Evolutionary conservation across 805 yeast species (phyloP), one percentile per base, ranked within the genome.

Genomic region (Blastobotrys terrestris): DNA sequence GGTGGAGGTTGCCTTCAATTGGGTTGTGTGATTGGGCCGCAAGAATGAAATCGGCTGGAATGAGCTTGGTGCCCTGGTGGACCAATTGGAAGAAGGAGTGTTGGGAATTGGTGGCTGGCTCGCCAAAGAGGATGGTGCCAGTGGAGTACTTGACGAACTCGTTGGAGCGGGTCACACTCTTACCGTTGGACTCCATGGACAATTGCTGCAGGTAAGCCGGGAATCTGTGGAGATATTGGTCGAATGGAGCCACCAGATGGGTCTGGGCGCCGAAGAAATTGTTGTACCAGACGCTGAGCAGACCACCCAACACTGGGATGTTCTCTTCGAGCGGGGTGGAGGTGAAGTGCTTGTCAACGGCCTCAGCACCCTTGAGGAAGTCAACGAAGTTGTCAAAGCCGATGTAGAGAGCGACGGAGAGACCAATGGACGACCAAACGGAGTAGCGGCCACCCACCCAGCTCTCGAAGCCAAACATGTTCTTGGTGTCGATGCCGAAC

Each of bases 391-490:
- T 87, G 59, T 94, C 98, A 72, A 70, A 94, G 60, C 99, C 99
- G 70, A 94, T 85, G 81, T 86, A 94, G 63, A 94, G 75, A 64
- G 96, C 95, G 58, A 94, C 92, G 26, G 97, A 87, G 63, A 94
- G 81, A 57, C 99, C 99, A 71, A 94, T 94, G 58, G 99, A 95
- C 44, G 96, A 87, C 99, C 99, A 94, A 57, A 94, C 99, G n/a
- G 99, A 94, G 84, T 94, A 94, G 74, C 99, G 86, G 69, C 99
- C 99, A 68, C 99, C 99, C 60, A 94, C 99, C 99, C 99, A 94
- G 75, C 77, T 85, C 72, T 91, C 97, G 67, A 94, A 94, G 59
- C 95, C 98, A 73, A 94, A 94, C 99, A 94, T 94, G 79, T 94
- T 94, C 71, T 83, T 85, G 69, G 97, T 83, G 77, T 94, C 98